phyloP scores from a whole-genome alignment of 257 asterid genomes.

The Gentiana macrophylla region DNA sequence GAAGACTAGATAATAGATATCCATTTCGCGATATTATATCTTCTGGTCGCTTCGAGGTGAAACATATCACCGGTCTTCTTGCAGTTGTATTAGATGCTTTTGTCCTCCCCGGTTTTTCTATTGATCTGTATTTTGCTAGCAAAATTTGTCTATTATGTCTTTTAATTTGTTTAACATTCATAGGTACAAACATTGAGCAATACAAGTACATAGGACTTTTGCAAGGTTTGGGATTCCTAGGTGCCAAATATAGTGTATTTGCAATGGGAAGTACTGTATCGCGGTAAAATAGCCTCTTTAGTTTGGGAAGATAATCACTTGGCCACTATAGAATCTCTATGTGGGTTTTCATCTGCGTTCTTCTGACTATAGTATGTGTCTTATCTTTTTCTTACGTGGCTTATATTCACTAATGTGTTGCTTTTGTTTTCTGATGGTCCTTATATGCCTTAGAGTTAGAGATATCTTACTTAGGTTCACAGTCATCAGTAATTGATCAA shows the following conservation, averaged over 20 bases:
- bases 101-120: not conserved
- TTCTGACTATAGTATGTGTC: slow-evolving; percentile 75
- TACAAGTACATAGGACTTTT: slow-evolving; percentile 62
- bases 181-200: slow-evolving; percentile 77
- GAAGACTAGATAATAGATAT: slow-evolving; percentile 19
- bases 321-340: slow-evolving; percentile 52
- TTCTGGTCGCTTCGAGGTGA: slow-evolving; percentile 87
- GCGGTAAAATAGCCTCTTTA: slow-evolving; percentile 51
- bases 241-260: slow-evolving; percentile 77
- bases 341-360: slow-evolving; percentile 44
- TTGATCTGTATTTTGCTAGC: not conserved
- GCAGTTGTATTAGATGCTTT: not conserved
- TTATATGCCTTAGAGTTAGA: not conserved
- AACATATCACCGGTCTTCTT: slow-evolving; percentile 4
- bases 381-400: too few species aligned
- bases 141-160: not conserved
- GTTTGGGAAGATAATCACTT: slow-evolving; percentile 55
- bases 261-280: slow-evolving; percentile 59
- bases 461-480: slow-evolving; percentile 2
- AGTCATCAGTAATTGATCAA: too few species aligned
- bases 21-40: slow-evolving; percentile 66
- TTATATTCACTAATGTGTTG: slow-evolving; percentile 3
- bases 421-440: not conserved
- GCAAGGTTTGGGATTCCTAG: slow-evolving; percentile 53
- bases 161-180: not conserved